phyloP scores from a whole-genome alignment of 257 asterid genomes.

The Petunia axillaris region DNA sequence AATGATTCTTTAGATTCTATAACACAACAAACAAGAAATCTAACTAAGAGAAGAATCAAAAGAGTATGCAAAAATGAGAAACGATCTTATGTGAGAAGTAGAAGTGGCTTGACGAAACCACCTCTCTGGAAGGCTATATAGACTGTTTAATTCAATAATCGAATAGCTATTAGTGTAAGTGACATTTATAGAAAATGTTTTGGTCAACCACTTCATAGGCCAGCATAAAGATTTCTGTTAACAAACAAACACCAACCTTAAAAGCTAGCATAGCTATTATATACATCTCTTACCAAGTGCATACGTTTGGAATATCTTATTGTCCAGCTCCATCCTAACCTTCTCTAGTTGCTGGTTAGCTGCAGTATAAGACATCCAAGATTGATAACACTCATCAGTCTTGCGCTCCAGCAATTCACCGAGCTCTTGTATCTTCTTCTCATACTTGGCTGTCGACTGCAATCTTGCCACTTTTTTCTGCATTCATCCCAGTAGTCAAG shows the following conservation, averaged over 20 bases:
- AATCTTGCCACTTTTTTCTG: slow-evolving; percentile 62
- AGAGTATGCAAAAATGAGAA: neutral
- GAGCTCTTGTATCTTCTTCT: slow-evolving; percentile 76
- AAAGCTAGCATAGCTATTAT: neutral
- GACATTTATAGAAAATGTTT: neutral
- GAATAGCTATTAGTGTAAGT: neutral
- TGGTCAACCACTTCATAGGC: neutral
- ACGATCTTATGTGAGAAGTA: neutral
- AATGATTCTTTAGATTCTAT: slow-evolving; percentile 8
- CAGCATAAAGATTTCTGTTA: neutral
- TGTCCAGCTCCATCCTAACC: slow-evolving; percentile 89
- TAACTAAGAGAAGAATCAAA: neutral
- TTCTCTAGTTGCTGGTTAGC: slow-evolving; percentile 83
- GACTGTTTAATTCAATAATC: neutral
- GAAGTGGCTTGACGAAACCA: neutral
- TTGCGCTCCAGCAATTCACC: slow-evolving; percentile 67
- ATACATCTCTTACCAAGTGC: slow-evolving; percentile 66
- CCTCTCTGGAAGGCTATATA: neutral
- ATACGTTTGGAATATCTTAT: slow-evolving; percentile 68
- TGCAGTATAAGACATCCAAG: slow-evolving; percentile 95
- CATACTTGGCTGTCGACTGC: slow-evolving; percentile 71
- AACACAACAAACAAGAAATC: neutral
- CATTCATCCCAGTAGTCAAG: slow-evolving; percentile 31
- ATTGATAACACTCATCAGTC: slow-evolving; percentile 91
- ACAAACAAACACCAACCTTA: neutral